Conservation (phyloP, 495 filamentous ascomycete genomes). For the Pyronema domesticum region DNA sequence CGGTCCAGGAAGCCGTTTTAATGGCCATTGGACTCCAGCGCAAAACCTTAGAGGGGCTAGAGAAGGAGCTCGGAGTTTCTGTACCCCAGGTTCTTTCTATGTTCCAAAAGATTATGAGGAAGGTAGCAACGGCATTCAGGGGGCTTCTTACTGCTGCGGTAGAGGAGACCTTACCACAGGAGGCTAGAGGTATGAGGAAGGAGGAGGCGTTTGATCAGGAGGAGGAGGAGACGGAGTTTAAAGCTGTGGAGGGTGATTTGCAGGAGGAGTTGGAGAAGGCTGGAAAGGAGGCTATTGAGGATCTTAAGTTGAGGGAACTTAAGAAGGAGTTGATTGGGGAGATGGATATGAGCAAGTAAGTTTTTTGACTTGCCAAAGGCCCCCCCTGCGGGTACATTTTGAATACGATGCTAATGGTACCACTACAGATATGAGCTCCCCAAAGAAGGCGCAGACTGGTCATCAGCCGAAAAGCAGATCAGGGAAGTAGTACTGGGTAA, state of each 20-base stretch:
- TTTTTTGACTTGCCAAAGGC: too few species aligned
- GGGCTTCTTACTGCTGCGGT: constrained; percentile 56
- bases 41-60: constrained; percentile 64
- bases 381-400: constrained; percentile 1
- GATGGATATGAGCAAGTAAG: constrained; percentile 74
- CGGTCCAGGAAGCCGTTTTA: constrained; percentile 68
- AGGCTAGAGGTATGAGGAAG: constrained; percentile 35
- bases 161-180: constrained; percentile 47
- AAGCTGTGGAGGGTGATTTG: constrained; percentile 49
- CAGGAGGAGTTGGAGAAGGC: constrained; percentile 79
- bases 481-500: constrained; percentile 31
- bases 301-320: constrained; percentile 40
- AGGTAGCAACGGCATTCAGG: constrained; percentile 60
- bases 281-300: constrained; percentile 52
- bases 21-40: constrained; percentile 77
- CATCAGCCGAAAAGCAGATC: constrained; percentile 66
- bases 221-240: constrained; percentile 47
- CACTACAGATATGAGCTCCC: constrained; percentile 59
- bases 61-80: constrained; percentile 58
- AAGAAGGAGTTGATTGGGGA: constrained; percentile 76
- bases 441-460: constrained; percentile 53
- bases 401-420: constrained; percentile 28
- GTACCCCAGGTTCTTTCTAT: constrained; percentile 75
- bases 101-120: constrained; percentile 89
- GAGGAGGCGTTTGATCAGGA: constrained; percentile 33